Conservation (phyloP, 2,329 filamentous ascomycete species). For the Daldinia eschscholtzii region DNA sequence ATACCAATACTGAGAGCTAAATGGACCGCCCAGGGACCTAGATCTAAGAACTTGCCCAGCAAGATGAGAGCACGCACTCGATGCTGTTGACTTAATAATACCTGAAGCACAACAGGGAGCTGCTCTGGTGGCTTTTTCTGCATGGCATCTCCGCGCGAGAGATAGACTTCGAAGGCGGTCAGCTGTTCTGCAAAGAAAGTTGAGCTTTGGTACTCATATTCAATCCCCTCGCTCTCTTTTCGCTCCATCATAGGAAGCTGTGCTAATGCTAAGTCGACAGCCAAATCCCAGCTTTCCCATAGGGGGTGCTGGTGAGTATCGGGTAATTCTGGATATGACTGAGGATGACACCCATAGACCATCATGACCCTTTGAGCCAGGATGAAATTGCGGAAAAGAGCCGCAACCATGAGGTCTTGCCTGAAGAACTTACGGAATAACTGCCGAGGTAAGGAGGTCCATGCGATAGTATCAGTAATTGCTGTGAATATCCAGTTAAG, state of each 20-base stretch:
- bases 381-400: slow-evolving; percentile 94
- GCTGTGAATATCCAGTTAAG: slow-evolving; percentile 99
- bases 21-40: slow-evolving; percentile 99
- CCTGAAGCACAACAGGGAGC: slow-evolving; percentile 94
- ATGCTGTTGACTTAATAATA: slow-evolving; percentile 95
- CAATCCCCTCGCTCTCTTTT: slow-evolving; percentile 77
- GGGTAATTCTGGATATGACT: slow-evolving; percentile 91
- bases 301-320: slow-evolving; percentile 94
- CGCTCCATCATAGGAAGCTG: slow-evolving; percentile 89
- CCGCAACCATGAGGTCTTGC: slow-evolving; percentile 99
- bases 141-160: slow-evolving; percentile 82
- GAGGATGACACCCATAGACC: slow-evolving; percentile 94
- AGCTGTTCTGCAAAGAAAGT: slow-evolving; percentile 97
- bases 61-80: slow-evolving; percentile 90
- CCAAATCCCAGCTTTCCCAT: slow-evolving; percentile 98
- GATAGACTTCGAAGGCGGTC: slow-evolving; percentile 96
- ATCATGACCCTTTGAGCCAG: slow-evolving; percentile 96
- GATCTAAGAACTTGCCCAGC: slow-evolving; percentile 91
- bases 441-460: slow-evolving; percentile 91
- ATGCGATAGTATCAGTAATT: slow-evolving; percentile 98
- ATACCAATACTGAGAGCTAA: slow-evolving; percentile 97
- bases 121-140: slow-evolving; percentile 92
- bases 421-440: slow-evolving; percentile 97
- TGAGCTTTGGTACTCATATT: slow-evolving; percentile 95
- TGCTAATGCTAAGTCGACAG: slow-evolving; percentile 92